Percentiles rank a stretch among this genome's conserved stretches.
Evolutionary conservation across 768 basidiomycete species (phyloP).

Genomic region (Pisolithus tinctorius): DNA sequence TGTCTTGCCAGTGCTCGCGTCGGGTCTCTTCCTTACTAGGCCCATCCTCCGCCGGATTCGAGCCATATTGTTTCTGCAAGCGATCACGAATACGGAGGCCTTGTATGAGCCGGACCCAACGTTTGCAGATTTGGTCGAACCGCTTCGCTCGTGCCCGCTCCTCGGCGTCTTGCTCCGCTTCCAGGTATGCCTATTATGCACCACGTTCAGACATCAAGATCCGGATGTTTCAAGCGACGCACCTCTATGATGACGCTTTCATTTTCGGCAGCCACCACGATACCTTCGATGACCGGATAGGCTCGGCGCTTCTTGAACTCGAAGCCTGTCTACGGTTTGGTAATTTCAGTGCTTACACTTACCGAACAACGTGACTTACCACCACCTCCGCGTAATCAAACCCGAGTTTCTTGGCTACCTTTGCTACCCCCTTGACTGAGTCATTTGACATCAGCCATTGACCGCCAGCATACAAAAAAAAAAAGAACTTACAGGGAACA

Average conservation of each 20-base stretch:
- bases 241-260: constrained; percentile 73
- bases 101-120: constrained; percentile 83
- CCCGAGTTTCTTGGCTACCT: constrained; percentile 80
- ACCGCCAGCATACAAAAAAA: constrained; percentile 5
- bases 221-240: constrained; percentile 14
- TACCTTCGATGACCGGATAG: constrained; percentile 74
- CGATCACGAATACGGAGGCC: constrained; percentile 83
- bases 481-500: constrained; percentile 79
- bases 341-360: constrained; percentile 3
- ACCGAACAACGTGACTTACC: constrained; percentile 44
- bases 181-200: constrained; percentile 69
- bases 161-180: constrained; percentile 69
- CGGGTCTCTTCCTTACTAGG: constrained; percentile 1
- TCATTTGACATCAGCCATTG: constrained; percentile 5
- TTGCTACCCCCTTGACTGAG: constrained; percentile 78
- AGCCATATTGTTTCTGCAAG: constrained; percentile 70
- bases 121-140: constrained; percentile 75
- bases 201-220: background rate
- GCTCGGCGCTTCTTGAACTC: constrained; percentile 94
- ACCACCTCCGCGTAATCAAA: constrained; percentile 95
- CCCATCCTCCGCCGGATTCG: constrained; percentile 1
- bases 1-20: constrained; percentile 8
- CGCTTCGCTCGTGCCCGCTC: constrained; percentile 71
- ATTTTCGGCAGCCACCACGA: constrained; percentile 82
- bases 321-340: constrained; percentile 69